Conservation (phyloP, 192 early-diverging fungal genomes). For the Umbelopsis ramanniana region DNA sequence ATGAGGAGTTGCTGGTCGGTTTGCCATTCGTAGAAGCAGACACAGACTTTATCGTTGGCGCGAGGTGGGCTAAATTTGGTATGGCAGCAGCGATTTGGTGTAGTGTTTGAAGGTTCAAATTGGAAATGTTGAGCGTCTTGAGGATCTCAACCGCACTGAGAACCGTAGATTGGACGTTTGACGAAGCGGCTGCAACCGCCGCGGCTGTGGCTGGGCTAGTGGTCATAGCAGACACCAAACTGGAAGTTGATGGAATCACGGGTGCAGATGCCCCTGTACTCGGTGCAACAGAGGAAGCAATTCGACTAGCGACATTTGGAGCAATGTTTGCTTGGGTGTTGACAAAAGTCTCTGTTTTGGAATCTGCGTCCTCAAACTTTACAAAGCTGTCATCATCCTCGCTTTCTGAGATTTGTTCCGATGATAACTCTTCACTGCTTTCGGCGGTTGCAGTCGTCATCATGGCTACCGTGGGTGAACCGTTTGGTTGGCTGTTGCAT, state of each 20-base stretch:
- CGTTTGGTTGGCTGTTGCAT: neutral
- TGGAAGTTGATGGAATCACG: neutral
- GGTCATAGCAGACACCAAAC: conserved; percentile 15
- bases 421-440: conserved; percentile 21
- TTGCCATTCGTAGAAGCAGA: conserved; percentile 20
- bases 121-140: conserved; percentile 33
- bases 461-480: neutral
- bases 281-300: conserved; percentile 6
- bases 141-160: conserved; percentile 29
- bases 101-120: conserved; percentile 31
- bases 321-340: conserved; percentile 2
- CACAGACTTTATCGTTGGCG: conserved; percentile 28
- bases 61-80: conserved; percentile 21
- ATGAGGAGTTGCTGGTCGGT: neutral
- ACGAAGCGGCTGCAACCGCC: conserved; percentile 5
- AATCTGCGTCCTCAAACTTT: conserved; percentile 37
- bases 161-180: neutral
- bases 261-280: conserved; percentile 1
- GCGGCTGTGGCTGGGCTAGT: conserved; percentile 16
- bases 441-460: neutral
- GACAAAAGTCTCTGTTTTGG: neutral
- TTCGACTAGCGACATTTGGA: neutral
- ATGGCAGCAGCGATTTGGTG: conserved; percentile 31
- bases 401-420: conserved; percentile 11
- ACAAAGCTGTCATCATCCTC: conserved; percentile 31